Evolutionary conservation across 2,329 filamentous ascomycete genomes (phyloP).

Genomic region (Whalleya microplaca): DNA sequence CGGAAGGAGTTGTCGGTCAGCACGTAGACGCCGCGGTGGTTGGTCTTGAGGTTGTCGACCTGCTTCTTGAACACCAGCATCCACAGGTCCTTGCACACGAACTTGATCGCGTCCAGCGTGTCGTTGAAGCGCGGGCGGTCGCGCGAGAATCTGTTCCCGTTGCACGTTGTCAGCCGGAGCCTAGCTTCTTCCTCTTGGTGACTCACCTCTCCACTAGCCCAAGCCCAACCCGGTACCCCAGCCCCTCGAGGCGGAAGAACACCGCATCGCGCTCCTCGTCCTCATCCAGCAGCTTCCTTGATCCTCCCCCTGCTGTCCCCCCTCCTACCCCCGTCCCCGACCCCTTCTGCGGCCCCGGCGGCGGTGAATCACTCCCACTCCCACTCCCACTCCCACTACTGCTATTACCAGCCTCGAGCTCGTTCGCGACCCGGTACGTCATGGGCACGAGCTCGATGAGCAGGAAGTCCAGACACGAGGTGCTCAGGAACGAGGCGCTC

Average conservation of each 20-base stretch:
- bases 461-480: constrained; percentile 89
- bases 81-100: constrained; percentile 98
- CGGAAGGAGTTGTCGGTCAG: constrained; percentile 92
- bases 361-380: no score
- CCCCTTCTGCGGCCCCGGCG: not conserved
- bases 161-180: no score
- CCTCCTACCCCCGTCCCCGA: constrained; percentile 22
- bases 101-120: constrained; percentile 95
- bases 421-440: constrained; percentile 81
- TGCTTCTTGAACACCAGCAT: constrained; percentile 93
- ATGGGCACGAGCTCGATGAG: constrained; percentile 96
- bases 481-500: constrained; percentile 74
- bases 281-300: constrained; percentile 60
- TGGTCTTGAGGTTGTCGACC: constrained; percentile 98
- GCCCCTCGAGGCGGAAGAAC: constrained; percentile 78
- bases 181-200: no score
- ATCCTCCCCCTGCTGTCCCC: constrained; percentile 19
- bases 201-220: constrained; percentile 86
- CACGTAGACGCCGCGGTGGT: constrained; percentile 95
- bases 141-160: constrained; percentile 68
- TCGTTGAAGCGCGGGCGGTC: constrained; percentile 88
- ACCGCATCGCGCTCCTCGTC: constrained; percentile 85
- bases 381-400: no score
- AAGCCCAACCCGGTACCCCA: constrained; percentile 91
- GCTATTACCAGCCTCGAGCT: no score